Conservation (phyloP, 495 filamentous ascomycete genomes). For the Trichocladium antarcticum region DNA sequence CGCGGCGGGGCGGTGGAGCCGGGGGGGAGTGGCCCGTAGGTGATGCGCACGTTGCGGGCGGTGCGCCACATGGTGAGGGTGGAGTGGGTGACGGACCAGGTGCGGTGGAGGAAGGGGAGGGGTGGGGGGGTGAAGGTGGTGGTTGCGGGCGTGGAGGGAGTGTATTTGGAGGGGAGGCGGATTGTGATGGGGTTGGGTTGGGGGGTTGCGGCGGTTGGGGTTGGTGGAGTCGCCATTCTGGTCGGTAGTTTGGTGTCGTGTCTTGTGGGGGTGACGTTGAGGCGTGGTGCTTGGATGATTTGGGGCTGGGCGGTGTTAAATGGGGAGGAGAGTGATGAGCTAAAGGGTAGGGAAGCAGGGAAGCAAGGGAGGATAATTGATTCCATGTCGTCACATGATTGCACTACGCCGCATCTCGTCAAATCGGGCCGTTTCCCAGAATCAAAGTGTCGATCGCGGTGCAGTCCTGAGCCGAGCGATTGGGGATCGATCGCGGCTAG, state of each 20-base stretch:
- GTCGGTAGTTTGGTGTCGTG: not conserved
- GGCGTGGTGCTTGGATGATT: not conserved
- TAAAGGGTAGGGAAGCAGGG: no score
- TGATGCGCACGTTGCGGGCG: slow-evolving; percentile 63
- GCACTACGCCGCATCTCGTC: no score
- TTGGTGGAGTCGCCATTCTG: not conserved
- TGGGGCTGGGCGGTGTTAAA: not conserved
- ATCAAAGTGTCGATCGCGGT: no score
- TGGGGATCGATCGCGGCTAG: no score
- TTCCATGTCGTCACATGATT: no score
- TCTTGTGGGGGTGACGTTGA: not conserved
- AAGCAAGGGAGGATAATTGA: no score
- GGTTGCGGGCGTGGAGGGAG: slow-evolving; percentile 9
- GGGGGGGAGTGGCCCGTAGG: slow-evolving; percentile 45
- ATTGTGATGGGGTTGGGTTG: slow-evolving; percentile 19
- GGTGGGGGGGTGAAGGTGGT: slow-evolving; percentile 39
- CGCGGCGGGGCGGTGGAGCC: slow-evolving; percentile 8
- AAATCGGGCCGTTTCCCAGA: no score
- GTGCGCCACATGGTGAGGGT: slow-evolving; percentile 66
- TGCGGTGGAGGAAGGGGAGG: slow-evolving; percentile 49
- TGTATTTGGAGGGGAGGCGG: slow-evolving; percentile 38
- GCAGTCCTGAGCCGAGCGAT: no score
- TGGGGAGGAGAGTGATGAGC: not conserved
- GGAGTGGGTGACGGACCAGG: slow-evolving; percentile 67
- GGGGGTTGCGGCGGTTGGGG: not conserved